Base-by-base conservation (phyloP, 345 rosid genomes). In the Heritiera littoralis region DNA sequence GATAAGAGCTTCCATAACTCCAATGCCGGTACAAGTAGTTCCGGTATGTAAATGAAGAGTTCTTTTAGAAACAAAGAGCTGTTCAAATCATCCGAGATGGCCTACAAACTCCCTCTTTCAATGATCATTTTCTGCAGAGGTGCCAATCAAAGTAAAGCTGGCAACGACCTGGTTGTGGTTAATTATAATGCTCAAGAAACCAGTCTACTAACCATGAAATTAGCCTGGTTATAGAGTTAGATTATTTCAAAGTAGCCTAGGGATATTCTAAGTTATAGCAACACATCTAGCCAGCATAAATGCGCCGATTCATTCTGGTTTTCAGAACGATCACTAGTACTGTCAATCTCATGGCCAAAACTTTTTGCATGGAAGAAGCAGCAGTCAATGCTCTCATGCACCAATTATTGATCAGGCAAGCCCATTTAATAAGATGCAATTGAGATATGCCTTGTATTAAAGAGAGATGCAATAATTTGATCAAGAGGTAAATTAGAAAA, bases 1-100 rank as follows among this genome's bases (percentile, higher is more conserved):
- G 79, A 63, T 75, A 66, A 46, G 38, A 48, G 74, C 65, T 15
- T 55, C 83, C 81, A 52, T 58, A 41, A 68, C 55, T 56, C 54
- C 41, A 65, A 67, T 48, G 64, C 28, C 2, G 0, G 70, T 76
- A 28, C 40, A 40, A 48, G 74, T 64, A 58, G 79, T 58, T 84
- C 35, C 71, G 5, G 40, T 40, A 20, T 38, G 48, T 41, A 69
- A 32, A 67, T 56, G 68, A 56, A 69, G 35, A 49, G 45, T 41
- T 28, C 60, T 48, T 6, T 6, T 45, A 6, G 3, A 6, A 15
- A 30, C 11, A 40, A 54, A 68, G 63, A 70, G 54, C 18, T 38
- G 20, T 67, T 67, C 28, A 43, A 55, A 18, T 49, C 23, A 20
- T 1, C 63, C 15, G 23, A 71, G 12, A 12, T 71, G 41, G 58